Evolutionary conservation across 306 rosid species (phyloP).

Genomic region (Malus asiatica): DNA sequence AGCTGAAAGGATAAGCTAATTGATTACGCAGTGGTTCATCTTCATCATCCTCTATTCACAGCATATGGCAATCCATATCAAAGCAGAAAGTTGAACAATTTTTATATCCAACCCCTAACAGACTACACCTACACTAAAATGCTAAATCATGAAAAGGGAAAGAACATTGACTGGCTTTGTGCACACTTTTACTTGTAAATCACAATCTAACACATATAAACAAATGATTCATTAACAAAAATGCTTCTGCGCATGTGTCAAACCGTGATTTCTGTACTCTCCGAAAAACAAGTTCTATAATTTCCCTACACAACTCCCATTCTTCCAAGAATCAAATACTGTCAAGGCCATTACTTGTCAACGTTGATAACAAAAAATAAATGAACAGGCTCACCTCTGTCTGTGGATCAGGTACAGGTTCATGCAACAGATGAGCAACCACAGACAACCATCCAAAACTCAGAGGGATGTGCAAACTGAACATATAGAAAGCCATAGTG

Average conservation of each 20-base stretch:
- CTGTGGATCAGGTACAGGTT: constrained; percentile 56
- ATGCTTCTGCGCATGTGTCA: no score
- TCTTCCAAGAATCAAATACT: neutral
- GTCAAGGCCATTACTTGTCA: neutral
- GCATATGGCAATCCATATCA: neutral
- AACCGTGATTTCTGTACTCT: no score
- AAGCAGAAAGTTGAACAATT: neutral
- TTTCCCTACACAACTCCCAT: neutral
- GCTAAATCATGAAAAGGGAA: neutral
- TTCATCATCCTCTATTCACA: neutral
- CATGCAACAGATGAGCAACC: constrained; percentile 33
- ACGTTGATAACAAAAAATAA: neutral
- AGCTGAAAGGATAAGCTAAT: neutral
- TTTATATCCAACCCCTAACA: neutral
- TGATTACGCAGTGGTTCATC: neutral
- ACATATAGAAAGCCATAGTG: constrained; percentile 53
- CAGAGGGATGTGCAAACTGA: constrained; percentile 79
- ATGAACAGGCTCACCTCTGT: constrained; percentile 42
- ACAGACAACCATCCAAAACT: constrained; percentile 77
- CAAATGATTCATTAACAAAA: no score
- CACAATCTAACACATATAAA: no score
- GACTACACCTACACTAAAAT: neutral
- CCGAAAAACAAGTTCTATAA: no score
- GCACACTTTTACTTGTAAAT: no score
- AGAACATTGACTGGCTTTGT: neutral